Evolutionary conservation across 2,329 filamentous ascomycete genomes (phyloP).

Genomic region (Aspergillus sclerotialis): DNA sequence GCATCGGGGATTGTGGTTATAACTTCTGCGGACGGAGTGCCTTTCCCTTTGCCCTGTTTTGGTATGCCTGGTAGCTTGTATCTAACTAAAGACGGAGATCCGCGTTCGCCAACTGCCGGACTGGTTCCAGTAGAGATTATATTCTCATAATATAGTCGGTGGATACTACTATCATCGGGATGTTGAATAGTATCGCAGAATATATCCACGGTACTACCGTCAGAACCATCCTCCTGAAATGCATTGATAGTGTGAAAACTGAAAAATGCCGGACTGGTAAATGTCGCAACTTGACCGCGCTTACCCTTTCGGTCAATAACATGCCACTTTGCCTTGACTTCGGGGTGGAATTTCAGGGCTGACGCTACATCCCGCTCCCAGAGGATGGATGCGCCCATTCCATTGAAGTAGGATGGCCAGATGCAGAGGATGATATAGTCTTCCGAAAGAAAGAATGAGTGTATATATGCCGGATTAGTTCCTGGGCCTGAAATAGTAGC

Average conservation of each 20-base stretch:
- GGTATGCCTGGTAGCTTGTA: slow-evolving; percentile 26
- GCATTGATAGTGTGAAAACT: slow-evolving; percentile 73
- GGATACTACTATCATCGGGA: slow-evolving; percentile 58
- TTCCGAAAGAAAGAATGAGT: slow-evolving; percentile 67
- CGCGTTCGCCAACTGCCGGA: slow-evolving; percentile 29
- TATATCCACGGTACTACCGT: slow-evolving; percentile 38
- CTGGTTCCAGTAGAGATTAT: slow-evolving; percentile 48
- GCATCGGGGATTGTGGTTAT: slow-evolving; percentile 4
- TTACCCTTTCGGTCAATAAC: slow-evolving; percentile 59
- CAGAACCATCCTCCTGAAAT: slow-evolving; percentile 51
- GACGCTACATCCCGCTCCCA: slow-evolving; percentile 50
- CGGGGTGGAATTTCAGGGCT: slow-evolving; percentile 55
- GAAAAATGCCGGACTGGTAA: slow-evolving; percentile 62
- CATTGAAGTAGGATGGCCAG: slow-evolving; percentile 50
- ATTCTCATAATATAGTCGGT: slow-evolving; percentile 62
- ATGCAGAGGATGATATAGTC: slow-evolving; percentile 66
- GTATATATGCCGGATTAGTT: slow-evolving; percentile 59
- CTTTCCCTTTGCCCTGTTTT: slow-evolving; percentile 1
- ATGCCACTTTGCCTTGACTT: slow-evolving; percentile 57
- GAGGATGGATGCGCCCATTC: slow-evolving; percentile 38
- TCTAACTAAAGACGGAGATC: slow-evolving; percentile 15
- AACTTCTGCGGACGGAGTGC: slow-evolving; percentile 5
- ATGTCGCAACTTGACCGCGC: slow-evolving; percentile 59
- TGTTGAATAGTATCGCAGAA: slow-evolving; percentile 60
- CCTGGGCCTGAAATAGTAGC: slow-evolving; percentile 50